Conservation (phyloP, 192 early-diverging fungal genomes). For the Mortierella antarctica region DNA sequence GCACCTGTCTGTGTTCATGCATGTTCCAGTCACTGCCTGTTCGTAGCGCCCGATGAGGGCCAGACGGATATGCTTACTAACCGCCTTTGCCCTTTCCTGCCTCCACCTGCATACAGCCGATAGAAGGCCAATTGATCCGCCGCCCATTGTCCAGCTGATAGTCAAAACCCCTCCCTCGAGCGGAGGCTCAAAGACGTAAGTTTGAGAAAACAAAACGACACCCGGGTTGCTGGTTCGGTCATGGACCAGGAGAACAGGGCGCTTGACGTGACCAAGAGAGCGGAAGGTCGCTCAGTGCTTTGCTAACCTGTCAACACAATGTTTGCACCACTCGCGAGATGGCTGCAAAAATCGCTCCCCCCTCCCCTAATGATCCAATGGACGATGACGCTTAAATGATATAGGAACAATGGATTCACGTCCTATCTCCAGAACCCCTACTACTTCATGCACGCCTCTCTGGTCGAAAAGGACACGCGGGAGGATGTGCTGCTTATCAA, state of each 20-base stretch:
- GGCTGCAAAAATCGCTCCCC: neutral
- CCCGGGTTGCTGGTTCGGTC: neutral
- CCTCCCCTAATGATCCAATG: neutral
- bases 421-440: slow-evolving; percentile 84
- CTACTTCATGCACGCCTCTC: slow-evolving; percentile 97
- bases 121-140: slow-evolving; percentile 83
- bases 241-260: no score
- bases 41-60: no score
- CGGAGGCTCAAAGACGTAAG: slow-evolving; percentile 28
- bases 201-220: neutral
- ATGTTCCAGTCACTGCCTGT: neutral
- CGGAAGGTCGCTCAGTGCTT: no score
- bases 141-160: slow-evolving; percentile 74
- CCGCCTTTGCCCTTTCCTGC: no score
- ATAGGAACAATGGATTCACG: slow-evolving; percentile 32
- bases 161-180: slow-evolving; percentile 31
- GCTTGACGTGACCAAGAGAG: no score
- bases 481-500: slow-evolving; percentile 90
- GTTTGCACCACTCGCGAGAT: no score
- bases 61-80: no score
- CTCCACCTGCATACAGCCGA: slow-evolving; percentile 61
- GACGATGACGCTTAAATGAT: neutral
- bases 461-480: slow-evolving; percentile 84
- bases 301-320: no score
- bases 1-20: neutral